Percentiles rank a stretch among this genome's conserved stretches.
Evolutionary conservation across 306 rosid genomes (phyloP).

Genomic region (Delonix regia): DNA sequence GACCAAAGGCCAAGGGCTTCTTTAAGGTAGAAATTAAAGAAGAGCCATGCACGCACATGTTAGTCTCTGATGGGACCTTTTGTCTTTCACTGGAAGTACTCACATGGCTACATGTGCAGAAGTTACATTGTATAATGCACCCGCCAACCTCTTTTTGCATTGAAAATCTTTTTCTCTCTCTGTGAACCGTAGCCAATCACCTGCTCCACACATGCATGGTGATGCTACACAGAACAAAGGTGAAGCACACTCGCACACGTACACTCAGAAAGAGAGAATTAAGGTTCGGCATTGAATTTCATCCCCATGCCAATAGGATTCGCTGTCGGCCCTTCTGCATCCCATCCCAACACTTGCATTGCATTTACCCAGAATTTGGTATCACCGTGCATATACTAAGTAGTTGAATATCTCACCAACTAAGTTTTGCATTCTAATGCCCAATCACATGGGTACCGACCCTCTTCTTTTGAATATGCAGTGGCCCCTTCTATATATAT

Average conservation of each 20-base stretch:
- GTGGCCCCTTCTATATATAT: too few species aligned
- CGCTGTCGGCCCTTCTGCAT: not conserved
- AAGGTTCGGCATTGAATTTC: not conserved
- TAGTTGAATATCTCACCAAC: too few species aligned
- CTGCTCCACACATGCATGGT: not conserved
- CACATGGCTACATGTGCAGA: slow-evolving; percentile 58
- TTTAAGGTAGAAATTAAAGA: slow-evolving; percentile 9
- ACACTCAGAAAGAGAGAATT: not conserved
- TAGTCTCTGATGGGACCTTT: slow-evolving; percentile 25
- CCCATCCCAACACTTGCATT: not conserved
- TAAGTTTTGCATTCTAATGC: too few species aligned
- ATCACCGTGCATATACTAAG: too few species aligned
- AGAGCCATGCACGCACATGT: slow-evolving; percentile 21
- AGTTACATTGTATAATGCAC: slow-evolving; percentile 17
- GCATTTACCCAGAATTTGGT: not conserved
- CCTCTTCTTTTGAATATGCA: too few species aligned
- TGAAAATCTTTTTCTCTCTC: too few species aligned
- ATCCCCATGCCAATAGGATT: not conserved
- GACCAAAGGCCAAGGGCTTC: not conserved
- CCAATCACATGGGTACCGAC: too few species aligned
- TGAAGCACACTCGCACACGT: not conserved
- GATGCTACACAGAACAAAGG: not conserved
- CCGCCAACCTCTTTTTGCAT: not conserved
- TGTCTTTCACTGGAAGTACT: slow-evolving; percentile 38
- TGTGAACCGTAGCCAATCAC: not conserved